Base-by-base conservation (phyloP, 2,329 filamentous ascomycete species). In the Escovopsis sp. region DNA sequence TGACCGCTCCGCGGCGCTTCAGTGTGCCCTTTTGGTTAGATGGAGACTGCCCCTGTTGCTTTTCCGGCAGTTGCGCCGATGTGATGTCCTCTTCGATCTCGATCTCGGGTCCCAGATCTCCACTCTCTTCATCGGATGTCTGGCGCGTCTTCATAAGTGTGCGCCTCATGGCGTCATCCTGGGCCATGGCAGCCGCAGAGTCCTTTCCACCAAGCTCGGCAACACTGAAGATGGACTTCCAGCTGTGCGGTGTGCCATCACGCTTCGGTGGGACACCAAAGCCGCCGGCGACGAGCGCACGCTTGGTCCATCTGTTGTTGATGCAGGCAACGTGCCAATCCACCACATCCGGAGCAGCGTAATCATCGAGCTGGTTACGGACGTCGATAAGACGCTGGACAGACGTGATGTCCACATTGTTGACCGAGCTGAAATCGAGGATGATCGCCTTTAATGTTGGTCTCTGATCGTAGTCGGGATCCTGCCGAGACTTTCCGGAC, bases 321-420 rank as follows among this genome's bases (percentile, higher is more conserved):
- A 96, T 83, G 62, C 80, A 82, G n/a, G 88, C 85, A 49, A 96
- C 81, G 62, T 96, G 91, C 88, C 89, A 96, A 59, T 95, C 86
- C 4, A 96, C 88, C 3, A 72, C 69, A 18, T 87, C 78, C 0
- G 89, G 89, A 0, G 81, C 62, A 1, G 86, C 75, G 57, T 94
- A 94, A 18, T 78, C 72, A 59, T 95, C 89, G 26, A 96, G 77
- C 58, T 95, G 88, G 60, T 94, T 94, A 54, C 89, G 85, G 1
- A 95, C 82, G 54, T 96, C 91, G 54, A 96, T 93, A 34, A 96
- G 70, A 52, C 86, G 81, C 62, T 96, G 91, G 2, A 95, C 75
- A 0, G 86, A 93, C 0, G 91, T 95, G 45, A 94, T 78, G 55
- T 96, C 91, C 45, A 95, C 81, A 51, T 94, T 86, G 64, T 95